A percentile compares a stretch with the other conserved stretches of the same genome.
Evolutionary conservation across 225 moss, liverwort and hornwort species (phyloP).

Genomic region (Marchantia paleacea): DNA sequence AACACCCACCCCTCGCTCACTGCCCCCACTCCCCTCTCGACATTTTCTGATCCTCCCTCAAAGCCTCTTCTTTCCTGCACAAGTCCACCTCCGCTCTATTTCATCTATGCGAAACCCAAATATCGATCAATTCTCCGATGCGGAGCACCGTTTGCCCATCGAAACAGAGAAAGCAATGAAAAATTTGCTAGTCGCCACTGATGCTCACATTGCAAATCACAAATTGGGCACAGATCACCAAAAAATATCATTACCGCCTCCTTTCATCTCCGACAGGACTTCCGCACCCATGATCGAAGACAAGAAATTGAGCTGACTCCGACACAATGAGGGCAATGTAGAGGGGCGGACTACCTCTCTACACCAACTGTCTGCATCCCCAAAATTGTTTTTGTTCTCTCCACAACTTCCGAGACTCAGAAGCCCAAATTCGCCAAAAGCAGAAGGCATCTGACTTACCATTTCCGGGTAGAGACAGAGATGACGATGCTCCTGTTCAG

Average conservation of each 20-base stretch:
- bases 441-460: not conserved
- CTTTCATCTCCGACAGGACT: not conserved
- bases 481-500: not conserved
- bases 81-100: not conserved
- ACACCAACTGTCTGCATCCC: not conserved
- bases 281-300: not conserved
- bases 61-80: slow-evolving; percentile 5
- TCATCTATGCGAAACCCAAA: not conserved
- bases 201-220: not conserved
- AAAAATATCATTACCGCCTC: not conserved
- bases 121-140: not conserved
- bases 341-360: not conserved
- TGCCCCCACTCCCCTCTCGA: not conserved
- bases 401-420: not conserved
- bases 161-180: not conserved
- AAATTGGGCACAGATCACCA: not conserved
- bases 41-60: slow-evolving; percentile 3
- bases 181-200: not conserved
- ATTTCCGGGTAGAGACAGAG: not conserved
- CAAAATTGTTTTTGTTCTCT: not conserved
- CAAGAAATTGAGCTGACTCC: not conserved
- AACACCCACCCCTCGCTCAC: not conserved
- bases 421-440: not conserved
- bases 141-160: not conserved
- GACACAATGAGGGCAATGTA: not conserved